A percentile compares a stretch with the other conserved stretches of the same genome.
These are phyloP conservation scores for Leishmania amazonensis DNA, from an alignment of 208 protist genomes.

Conservation along the genomic window DNA sequence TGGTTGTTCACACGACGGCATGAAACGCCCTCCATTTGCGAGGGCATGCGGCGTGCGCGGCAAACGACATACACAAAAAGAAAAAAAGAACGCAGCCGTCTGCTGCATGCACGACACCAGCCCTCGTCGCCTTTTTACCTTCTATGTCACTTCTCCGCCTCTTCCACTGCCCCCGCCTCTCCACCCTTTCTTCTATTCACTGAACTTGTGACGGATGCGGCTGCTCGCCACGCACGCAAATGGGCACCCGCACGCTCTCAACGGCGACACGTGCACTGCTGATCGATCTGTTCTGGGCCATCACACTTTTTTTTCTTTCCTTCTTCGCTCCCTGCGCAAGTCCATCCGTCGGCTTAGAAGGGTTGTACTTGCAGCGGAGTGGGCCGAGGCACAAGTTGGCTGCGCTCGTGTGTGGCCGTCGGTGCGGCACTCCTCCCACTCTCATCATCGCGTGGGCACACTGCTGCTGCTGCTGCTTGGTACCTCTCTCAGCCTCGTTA, in stretches of 20 bases:
- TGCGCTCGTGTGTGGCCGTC: not conserved
- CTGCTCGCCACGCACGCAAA: not conserved
- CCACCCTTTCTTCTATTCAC: not conserved
- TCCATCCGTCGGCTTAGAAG: not conserved
- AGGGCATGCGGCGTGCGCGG: not conserved
- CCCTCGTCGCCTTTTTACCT: not conserved
- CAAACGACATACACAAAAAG: not conserved
- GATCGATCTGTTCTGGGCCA: not conserved
- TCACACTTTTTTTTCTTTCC: not conserved
- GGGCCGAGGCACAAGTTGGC: not conserved
- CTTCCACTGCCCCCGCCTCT: not conserved
- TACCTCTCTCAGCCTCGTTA: not conserved
- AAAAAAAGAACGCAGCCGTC: not conserved
- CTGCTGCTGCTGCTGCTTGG: not conserved
- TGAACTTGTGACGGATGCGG: not conserved
- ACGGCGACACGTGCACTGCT: not conserved
- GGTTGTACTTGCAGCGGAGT: not conserved
- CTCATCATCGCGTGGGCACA: not conserved
- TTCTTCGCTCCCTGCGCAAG: not conserved
- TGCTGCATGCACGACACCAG: not conserved
- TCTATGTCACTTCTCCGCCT: conserved; percentile 8
- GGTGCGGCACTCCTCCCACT: not conserved
- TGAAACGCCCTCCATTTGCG: not conserved
- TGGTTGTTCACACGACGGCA: not conserved
- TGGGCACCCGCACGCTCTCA: not conserved